These are phyloP conservation scores for Lodderomyces oxycetoniae DNA, from an alignment of 1,139 yeast species.

Conservation along the genomic window DNA sequence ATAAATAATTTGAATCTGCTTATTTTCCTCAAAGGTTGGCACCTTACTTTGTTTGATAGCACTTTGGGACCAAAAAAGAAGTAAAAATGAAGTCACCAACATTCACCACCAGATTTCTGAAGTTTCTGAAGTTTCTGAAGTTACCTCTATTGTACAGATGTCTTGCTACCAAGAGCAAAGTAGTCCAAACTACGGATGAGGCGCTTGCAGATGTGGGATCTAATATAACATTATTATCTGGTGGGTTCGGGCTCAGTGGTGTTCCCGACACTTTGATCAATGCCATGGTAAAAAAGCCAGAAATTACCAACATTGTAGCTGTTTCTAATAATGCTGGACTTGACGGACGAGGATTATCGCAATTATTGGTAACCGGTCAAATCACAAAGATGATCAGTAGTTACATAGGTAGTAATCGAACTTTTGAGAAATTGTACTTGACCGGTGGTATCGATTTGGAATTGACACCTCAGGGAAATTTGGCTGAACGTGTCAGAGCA, in stretches of 20 bases:
- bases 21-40: too few relatives aligned
- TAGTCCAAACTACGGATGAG: conserved; percentile 22
- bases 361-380: conserved; percentile 39
- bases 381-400: conserved; percentile 44
- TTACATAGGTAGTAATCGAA: conserved; percentile 44
- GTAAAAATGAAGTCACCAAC: too few relatives aligned
- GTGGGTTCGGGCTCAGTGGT: conserved; percentile 49
- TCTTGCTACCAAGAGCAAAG: conserved; percentile 20
- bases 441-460: conserved; percentile 44
- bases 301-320: conserved; percentile 35
- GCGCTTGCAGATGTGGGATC: conserved; percentile 29
- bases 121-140: too few relatives aligned
- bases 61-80: too few relatives aligned
- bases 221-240: conserved; percentile 34
- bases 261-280: conserved; percentile 43
- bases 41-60: too few relatives aligned
- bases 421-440: conserved; percentile 38
- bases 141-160: too few relatives aligned
- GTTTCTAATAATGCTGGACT: conserved; percentile 51
- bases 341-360: conserved; percentile 42
- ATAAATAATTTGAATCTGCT: too few relatives aligned
- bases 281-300: conserved; percentile 29
- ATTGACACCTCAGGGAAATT: conserved; percentile 47
- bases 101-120: too few relatives aligned
- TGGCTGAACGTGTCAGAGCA: conserved; percentile 48